Conservation (phyloP, 331 rosid genomes). For the Pyracantha coccinea region DNA sequence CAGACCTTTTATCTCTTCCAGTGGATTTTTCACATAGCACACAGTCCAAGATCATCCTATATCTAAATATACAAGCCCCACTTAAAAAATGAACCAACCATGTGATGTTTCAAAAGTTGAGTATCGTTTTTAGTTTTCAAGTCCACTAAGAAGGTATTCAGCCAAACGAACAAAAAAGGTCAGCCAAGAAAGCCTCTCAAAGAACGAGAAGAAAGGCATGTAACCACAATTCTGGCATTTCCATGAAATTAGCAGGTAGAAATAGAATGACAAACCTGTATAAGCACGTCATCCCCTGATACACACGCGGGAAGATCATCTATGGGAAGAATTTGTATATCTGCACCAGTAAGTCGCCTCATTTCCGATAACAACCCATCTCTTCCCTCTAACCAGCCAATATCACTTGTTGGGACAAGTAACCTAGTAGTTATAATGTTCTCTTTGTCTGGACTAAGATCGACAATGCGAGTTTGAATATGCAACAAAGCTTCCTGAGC, state of each 20-base stretch:
- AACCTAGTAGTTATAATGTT: conserved; percentile 80
- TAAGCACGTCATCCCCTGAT: conserved; percentile 61
- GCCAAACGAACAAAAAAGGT: not conserved
- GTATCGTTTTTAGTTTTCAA: not conserved
- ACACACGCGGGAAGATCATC: conserved; percentile 71
- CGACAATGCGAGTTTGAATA: conserved; percentile 79
- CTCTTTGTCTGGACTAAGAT: conserved; percentile 74
- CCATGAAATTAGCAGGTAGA: conserved; percentile 12
- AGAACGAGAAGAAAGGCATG: conserved; percentile 8
- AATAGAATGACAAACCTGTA: conserved; percentile 60
- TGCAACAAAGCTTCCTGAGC: conserved; percentile 99
- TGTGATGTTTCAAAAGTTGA: conserved; percentile 10
- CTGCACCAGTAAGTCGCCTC: conserved; percentile 72
- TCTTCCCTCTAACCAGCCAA: conserved; percentile 91
- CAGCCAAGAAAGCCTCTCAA: not conserved
- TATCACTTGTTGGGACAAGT: conserved; percentile 59
- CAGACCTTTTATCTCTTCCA: not conserved
- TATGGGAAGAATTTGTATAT: conserved; percentile 68
- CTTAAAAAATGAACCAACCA: conserved; percentile 1
- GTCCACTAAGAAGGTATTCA: not conserved
- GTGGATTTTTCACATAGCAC: not conserved
- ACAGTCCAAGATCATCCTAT: not conserved
- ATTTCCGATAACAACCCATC: conserved; percentile 71
- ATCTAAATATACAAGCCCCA: not conserved
- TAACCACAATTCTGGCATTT: conserved; percentile 1